Evolutionary conservation across 108 stramenopile species (phyloP).

Genomic region (Nitzschia sp.): DNA sequence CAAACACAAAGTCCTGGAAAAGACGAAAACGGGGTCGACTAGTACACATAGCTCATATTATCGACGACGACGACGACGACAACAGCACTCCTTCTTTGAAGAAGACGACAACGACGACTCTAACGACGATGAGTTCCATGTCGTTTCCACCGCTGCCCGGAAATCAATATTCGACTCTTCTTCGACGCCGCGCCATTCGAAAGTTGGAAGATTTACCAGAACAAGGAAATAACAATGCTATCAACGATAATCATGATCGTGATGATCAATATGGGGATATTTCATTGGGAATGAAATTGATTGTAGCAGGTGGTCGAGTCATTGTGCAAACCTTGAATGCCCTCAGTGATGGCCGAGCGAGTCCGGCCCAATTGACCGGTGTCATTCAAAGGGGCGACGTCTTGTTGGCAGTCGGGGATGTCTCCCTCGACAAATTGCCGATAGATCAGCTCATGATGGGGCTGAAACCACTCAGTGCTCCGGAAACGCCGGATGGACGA

Average conservation of each 20-base stretch:
- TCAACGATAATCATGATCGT: no score
- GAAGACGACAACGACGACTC: background rate
- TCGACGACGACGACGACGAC: no score
- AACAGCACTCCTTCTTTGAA: no score
- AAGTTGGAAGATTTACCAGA: conserved; percentile 30
- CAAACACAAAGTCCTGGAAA: background rate
- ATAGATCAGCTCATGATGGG: conserved; percentile 67
- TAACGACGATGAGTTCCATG: background rate
- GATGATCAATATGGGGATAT: conserved; percentile 62
- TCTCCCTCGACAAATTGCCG: conserved; percentile 59
- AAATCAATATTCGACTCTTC: conserved; percentile 44
- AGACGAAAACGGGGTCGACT: conserved; percentile 10
- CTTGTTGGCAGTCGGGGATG: conserved; percentile 63
- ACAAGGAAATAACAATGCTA: background rate
- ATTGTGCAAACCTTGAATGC: conserved; percentile 75
- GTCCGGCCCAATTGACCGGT: conserved; percentile 79
- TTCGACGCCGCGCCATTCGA: conserved; percentile 52
- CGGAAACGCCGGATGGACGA: conserved; percentile 41
- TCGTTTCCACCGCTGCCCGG: conserved; percentile 31
- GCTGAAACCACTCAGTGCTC: conserved; percentile 69
- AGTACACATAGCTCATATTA: conserved; percentile 8
- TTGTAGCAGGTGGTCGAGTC: conserved; percentile 71
- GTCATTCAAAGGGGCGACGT: conserved; percentile 75
- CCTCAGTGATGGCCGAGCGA: conserved; percentile 73
- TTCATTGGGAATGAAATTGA: conserved; percentile 81